A percentile compares a stretch with the other conserved stretches of the same genome.
Conservation (phyloP, 192 early-diverging fungal genomes). For the Backusella westeae region DNA sequence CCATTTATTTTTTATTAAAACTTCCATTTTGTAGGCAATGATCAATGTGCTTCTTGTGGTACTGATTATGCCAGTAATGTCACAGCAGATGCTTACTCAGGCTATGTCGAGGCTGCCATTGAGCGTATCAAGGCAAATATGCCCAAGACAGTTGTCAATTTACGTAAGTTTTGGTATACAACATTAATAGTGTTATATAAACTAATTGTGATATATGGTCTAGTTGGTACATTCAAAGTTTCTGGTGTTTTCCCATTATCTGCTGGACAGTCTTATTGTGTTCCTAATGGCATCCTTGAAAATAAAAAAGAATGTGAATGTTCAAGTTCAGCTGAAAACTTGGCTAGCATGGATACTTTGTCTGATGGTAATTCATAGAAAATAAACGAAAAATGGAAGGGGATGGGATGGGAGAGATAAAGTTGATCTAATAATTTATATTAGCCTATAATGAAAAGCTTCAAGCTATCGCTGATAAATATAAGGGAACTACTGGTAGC, state of each 20-base stretch:
- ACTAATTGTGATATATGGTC: neutral
- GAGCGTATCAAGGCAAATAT: constrained; percentile 10
- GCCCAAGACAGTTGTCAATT: constrained; percentile 17
- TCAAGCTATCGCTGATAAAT: constrained; percentile 10
- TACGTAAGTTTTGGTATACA: constrained; percentile 13
- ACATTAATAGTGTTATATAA: neutral
- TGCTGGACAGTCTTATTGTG: neutral
- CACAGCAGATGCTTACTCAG: neutral
- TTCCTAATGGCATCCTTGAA: constrained; percentile 5
- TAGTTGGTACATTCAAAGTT: constrained; percentile 6
- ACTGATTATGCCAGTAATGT: neutral
- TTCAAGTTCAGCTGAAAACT: neutral
- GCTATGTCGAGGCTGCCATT: constrained; percentile 16
- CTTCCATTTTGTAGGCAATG: constrained; percentile 11
- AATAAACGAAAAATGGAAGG: neutral
- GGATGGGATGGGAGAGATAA: neutral
- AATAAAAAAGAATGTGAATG: neutral
- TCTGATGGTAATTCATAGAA: constrained; percentile 6
- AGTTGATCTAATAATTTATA: neutral
- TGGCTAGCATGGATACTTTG: neutral
- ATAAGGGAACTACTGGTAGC: neutral
- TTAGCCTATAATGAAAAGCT: constrained; percentile 17
- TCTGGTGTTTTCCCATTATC: constrained; percentile 8
- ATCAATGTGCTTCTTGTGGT: constrained; percentile 20
- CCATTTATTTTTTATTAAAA: neutral